phyloP scores from a whole-genome alignment of 768 basidiomycete species.

The Mycena pura region DNA sequence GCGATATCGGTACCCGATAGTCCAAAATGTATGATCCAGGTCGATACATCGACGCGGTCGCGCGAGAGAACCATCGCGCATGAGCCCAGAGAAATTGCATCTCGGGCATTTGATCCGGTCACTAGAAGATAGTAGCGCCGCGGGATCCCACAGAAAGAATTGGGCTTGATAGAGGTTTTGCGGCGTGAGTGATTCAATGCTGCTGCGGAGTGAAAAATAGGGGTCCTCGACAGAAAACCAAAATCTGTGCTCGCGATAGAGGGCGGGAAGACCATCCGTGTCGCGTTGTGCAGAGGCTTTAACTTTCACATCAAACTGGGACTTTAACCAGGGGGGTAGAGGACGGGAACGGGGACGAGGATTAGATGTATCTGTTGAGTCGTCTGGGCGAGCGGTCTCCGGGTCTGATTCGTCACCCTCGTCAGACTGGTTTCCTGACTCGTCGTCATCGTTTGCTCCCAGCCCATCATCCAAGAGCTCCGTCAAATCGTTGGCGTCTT shows the following conservation, averaged over 20 bases:
- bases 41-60: conserved; percentile 4
- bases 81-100: not conserved
- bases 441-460: not conserved
- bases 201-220: not conserved
- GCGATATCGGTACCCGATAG: conserved; percentile 7
- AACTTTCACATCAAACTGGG: not conserved
- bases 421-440: not conserved
- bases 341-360: not conserved
- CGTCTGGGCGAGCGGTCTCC: not conserved
- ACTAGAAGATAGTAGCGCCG: not conserved
- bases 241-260: not conserved
- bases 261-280: not conserved
- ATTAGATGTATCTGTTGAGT: not conserved
- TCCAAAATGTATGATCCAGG: not conserved
- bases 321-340: not conserved
- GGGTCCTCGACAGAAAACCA: not conserved
- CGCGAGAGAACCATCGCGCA: not conserved
- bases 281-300: not conserved
- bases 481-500: not conserved
- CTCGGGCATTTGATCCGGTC: not conserved
- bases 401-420: not conserved
- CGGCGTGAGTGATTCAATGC: not conserved
- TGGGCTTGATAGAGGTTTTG: not conserved
- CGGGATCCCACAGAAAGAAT: conserved; percentile 9
- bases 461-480: not conserved